phyloP scores from a whole-genome alignment of 1,139 yeast genomes.

The Kodamaea plutei region DNA sequence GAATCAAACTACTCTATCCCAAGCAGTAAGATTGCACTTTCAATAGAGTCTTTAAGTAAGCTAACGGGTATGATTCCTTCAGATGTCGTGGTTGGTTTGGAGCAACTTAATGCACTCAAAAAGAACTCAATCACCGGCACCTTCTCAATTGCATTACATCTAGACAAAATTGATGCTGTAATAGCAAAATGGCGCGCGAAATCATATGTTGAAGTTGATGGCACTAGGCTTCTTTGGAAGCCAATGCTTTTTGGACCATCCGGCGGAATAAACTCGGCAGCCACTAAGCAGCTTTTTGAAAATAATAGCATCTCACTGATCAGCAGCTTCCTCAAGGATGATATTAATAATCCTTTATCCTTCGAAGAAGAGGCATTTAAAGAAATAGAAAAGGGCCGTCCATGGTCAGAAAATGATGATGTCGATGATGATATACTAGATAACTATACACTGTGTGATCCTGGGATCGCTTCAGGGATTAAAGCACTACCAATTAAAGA shows the following conservation, averaged over 20 bases:
- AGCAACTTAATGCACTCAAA: constrained; percentile 62
- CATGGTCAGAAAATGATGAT: constrained; percentile 3
- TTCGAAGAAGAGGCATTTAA: constrained; percentile 50
- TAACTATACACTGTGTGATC: constrained; percentile 28
- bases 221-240: constrained; percentile 64
- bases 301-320: constrained; percentile 52
- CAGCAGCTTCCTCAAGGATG: constrained; percentile 58
- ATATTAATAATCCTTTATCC: constrained; percentile 55
- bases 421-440: constrained; percentile 14
- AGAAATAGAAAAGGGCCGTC: constrained; percentile 28
- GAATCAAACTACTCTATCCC: constrained; percentile 5
- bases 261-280: constrained; percentile 67
- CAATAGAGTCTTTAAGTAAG: constrained; percentile 59
- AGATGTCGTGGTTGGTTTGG: constrained; percentile 84
- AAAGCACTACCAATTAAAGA: constrained; percentile 13
- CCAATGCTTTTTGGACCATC: constrained; percentile 82
- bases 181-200: constrained; percentile 56
- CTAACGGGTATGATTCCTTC: constrained; percentile 83
- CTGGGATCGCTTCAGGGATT: constrained; percentile 19
- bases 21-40: constrained; percentile 19
- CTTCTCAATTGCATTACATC: constrained; percentile 56
- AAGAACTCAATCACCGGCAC: constrained; percentile 37
- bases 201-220: constrained; percentile 48
- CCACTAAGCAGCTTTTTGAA: constrained; percentile 24
- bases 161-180: constrained; percentile 37